Conservation (phyloP, 345 rosid species). For the Nephelium lappaceum region DNA sequence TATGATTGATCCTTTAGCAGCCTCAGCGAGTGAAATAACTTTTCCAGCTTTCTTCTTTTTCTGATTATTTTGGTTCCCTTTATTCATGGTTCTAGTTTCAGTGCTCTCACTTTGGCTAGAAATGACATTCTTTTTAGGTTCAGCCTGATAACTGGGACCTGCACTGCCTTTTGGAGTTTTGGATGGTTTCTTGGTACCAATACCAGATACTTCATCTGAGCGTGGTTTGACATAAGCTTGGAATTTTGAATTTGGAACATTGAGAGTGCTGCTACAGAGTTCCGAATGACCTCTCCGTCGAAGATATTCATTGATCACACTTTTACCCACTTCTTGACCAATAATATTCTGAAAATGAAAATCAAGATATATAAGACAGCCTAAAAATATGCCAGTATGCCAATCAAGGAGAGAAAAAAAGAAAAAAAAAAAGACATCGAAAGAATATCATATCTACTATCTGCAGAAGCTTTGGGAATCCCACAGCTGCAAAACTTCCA, state of each 20-base stretch:
- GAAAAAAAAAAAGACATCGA: too few species aligned
- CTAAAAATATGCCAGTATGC: neutral
- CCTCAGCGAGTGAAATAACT: conserved; percentile 88
- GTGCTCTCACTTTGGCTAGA: conserved; percentile 24
- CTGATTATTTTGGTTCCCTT: conserved; percentile 50
- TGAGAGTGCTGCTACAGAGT: conserved; percentile 35
- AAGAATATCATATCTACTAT: neutral
- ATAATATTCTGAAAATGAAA: conserved; percentile 63
- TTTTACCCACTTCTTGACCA: conserved; percentile 70
- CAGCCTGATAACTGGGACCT: conserved; percentile 38
- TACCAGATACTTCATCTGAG: conserved; percentile 40
- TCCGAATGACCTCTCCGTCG: conserved; percentile 63
- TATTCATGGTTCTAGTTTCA: conserved; percentile 32
- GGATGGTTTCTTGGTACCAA: conserved; percentile 55
- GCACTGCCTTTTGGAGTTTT: conserved; percentile 52
- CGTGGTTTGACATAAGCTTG: conserved; percentile 82
- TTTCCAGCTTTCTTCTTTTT: conserved; percentile 88
- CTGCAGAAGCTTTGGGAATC: neutral
- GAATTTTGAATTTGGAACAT: conserved; percentile 50
- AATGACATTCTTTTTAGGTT: conserved; percentile 24
- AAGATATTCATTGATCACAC: conserved; percentile 76
- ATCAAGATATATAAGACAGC: neutral
- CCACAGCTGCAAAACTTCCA: neutral
- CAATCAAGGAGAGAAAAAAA: too few species aligned
- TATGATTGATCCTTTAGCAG: conserved; percentile 90